Evolutionary conservation across 768 basidiomycete species (phyloP).

Genomic region (Asterophora parasitica): DNA sequence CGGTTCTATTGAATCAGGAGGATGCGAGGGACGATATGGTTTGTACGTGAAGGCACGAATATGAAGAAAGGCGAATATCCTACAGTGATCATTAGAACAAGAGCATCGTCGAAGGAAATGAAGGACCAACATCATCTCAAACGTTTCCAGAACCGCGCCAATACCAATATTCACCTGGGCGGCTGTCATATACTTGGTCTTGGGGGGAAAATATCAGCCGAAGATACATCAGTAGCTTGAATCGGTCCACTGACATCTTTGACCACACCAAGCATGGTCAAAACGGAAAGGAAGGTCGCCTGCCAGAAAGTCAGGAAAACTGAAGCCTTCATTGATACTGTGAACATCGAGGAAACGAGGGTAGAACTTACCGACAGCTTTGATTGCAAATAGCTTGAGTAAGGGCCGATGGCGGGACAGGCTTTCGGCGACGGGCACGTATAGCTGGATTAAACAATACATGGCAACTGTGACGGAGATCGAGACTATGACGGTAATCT

Average conservation of each 20-base stretch:
- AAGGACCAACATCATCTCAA: slow-evolving; percentile 66
- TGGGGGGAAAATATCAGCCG: background rate
- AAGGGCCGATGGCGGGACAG: slow-evolving; percentile 58
- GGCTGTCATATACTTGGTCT: slow-evolving; percentile 69
- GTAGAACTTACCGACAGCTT: slow-evolving; percentile 55
- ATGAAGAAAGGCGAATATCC: slow-evolving; percentile 66
- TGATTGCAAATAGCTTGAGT: slow-evolving; percentile 66
- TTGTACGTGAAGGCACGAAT: slow-evolving; percentile 69
- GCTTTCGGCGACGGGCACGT: slow-evolving; percentile 48
- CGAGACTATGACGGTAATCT: slow-evolving; percentile 61
- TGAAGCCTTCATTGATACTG: slow-evolving; percentile 15
- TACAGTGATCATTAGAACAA: slow-evolving; percentile 20
- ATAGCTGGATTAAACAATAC: slow-evolving; percentile 75
- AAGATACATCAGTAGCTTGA: background rate
- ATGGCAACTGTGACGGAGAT: slow-evolving; percentile 72
- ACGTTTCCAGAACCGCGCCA: slow-evolving; percentile 60
- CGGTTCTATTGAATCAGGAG: slow-evolving; percentile 23
- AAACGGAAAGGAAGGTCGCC: slow-evolving; percentile 50
- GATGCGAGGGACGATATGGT: slow-evolving; percentile 41
- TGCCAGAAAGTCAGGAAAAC: slow-evolving; percentile 82
- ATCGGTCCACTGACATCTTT: slow-evolving; percentile 46
- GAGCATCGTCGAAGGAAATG: background rate
- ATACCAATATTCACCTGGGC: slow-evolving; percentile 71
- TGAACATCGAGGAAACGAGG: background rate
- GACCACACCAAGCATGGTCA: slow-evolving; percentile 54